These are phyloP conservation scores for Lunularia cruciata DNA, from an alignment of 225 moss, liverwort and hornwort genomes.

Conservation along the genomic window DNA sequence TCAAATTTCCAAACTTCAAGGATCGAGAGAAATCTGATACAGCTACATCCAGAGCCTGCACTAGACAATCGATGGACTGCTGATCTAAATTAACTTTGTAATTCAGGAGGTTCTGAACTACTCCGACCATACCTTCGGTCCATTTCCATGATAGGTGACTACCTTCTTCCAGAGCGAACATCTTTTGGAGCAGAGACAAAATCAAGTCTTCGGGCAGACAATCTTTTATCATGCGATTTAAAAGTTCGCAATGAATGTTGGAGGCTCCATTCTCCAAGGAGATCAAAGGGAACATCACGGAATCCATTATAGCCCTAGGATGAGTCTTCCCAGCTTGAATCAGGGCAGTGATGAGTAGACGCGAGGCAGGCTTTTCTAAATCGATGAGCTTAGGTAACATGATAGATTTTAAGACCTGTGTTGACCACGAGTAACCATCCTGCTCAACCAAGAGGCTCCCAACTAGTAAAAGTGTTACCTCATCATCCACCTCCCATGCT, in stretches of 20 bases:
- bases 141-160: conserved; percentile 41
- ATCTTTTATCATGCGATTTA: conserved; percentile 75
- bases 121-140: conserved; percentile 67
- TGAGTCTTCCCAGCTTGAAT: conserved; percentile 72
- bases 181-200: conserved; percentile 49
- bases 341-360: conserved; percentile 52
- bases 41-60: conserved; percentile 48
- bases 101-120: conserved; percentile 57
- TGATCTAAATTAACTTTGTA: conserved; percentile 54
- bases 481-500: conserved; percentile 76
- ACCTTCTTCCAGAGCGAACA: conserved; percentile 36
- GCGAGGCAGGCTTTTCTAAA: conserved; percentile 58
- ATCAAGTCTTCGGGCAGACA: conserved; percentile 50
- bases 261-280: conserved; percentile 46
- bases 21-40: conserved; percentile 54
- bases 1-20: conserved; percentile 69
- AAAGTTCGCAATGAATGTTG: conserved; percentile 55
- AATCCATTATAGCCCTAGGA: conserved; percentile 68
- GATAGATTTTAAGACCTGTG: conserved; percentile 53
- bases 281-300: conserved; percentile 60
- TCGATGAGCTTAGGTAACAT: conserved; percentile 61
- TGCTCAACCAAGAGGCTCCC: conserved; percentile 59
- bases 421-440: conserved; percentile 67
- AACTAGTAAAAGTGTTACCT: conserved; percentile 61
- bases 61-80: conserved; percentile 45